Conservation (phyloP, 2,329 filamentous ascomycete species). For the Domatiomyces catenatus region DNA sequence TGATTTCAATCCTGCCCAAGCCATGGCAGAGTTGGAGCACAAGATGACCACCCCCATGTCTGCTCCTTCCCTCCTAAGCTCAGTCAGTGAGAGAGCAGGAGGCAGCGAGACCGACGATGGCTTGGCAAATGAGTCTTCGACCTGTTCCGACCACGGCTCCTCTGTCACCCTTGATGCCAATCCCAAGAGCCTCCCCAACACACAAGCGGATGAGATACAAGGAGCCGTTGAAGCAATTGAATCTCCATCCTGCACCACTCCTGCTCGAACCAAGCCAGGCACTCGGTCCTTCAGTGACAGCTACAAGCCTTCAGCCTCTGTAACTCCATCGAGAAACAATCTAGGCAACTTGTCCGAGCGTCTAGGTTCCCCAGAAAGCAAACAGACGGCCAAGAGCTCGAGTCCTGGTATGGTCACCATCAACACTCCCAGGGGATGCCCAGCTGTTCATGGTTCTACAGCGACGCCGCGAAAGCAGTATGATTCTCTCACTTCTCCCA, state of each 20-base stretch:
- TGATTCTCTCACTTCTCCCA: not conserved
- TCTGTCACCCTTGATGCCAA: not conserved
- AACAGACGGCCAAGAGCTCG: not conserved
- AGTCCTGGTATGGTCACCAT: not conserved
- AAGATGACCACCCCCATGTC: constrained; percentile 1
- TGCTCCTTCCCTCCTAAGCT: not conserved
- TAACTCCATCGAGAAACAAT: not conserved
- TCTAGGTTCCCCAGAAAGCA: not conserved
- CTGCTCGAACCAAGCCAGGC: not conserved
- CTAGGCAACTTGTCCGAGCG: not conserved
- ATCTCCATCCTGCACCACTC: not conserved
- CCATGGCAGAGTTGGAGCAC: constrained; percentile 8
- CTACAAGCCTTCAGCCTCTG: not conserved
- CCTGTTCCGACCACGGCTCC: too few relatives aligned
- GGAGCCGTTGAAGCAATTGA: not conserved
- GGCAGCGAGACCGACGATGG: not conserved
- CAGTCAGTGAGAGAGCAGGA: not conserved
- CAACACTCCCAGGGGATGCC: not conserved
- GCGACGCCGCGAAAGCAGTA: not conserved
- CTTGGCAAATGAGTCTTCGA: not conserved
- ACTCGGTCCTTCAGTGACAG: not conserved
- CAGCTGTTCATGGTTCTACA: not conserved
- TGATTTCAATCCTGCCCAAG: constrained; percentile 8
- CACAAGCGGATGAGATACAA: not conserved
- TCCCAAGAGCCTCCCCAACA: not conserved